Evolutionary conservation across 371 early-diverging fungal genomes (phyloP).

Genomic region (Phascolomyces articulosus): DNA sequence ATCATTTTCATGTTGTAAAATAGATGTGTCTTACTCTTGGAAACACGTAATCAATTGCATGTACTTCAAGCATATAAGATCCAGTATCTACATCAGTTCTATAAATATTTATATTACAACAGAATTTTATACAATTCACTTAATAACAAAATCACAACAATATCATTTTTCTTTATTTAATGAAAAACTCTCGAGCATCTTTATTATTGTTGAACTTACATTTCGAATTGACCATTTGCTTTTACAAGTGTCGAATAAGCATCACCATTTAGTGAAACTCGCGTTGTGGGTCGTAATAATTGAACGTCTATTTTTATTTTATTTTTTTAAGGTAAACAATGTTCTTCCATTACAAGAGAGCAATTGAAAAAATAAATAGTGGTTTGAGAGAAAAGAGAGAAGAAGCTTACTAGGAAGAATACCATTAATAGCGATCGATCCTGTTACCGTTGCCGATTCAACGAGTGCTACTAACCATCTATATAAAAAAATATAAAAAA

Average conservation of each 20-base stretch:
- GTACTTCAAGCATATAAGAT: conserved; percentile 49
- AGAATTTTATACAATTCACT: too few relatives aligned
- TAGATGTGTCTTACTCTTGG: conserved; percentile 42
- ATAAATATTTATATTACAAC: neutral
- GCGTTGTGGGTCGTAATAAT: conserved; percentile 21
- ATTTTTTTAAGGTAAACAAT: too few relatives aligned
- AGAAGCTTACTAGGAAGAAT: conserved; percentile 25
- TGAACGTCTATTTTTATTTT: conserved; percentile 9
- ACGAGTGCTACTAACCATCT: conserved; percentile 1
- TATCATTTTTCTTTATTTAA: too few relatives aligned
- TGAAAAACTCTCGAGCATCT: too few relatives aligned
- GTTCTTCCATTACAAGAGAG: too few relatives aligned
- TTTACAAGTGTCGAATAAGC: conserved; percentile 19
- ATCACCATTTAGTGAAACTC: conserved; percentile 28
- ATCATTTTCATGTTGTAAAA: too few relatives aligned
- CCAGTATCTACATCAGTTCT: conserved; percentile 33
- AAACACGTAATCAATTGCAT: conserved; percentile 46
- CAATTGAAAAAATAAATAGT: too few relatives aligned
- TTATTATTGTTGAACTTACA: conserved; percentile 20
- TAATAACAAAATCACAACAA: too few relatives aligned
- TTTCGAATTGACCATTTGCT: conserved; percentile 24
- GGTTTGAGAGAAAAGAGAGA: too few relatives aligned
- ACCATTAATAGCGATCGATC: conserved; percentile 17
- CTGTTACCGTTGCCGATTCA: conserved; percentile 3
- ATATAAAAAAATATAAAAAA: neutral